These are phyloP conservation scores for Tetracladium maxilliforme DNA, from an alignment of 2,329 filamentous ascomycete genomes.

Conservation along the genomic window DNA sequence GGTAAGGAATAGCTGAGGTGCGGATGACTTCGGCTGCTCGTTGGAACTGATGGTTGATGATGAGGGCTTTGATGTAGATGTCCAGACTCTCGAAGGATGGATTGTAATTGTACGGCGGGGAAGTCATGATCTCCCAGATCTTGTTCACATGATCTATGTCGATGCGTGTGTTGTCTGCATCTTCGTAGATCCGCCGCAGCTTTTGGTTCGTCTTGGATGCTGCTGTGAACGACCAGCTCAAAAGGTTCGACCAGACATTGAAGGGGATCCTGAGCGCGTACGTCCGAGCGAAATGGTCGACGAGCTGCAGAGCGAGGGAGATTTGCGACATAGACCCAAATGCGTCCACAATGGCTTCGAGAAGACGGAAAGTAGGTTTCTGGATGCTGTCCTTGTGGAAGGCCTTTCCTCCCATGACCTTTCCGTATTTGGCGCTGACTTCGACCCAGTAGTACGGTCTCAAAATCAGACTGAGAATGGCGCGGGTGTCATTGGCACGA, in stretches of 20 bases:
- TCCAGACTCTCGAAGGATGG: no score
- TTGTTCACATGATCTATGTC: constrained; percentile 4
- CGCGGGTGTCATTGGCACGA: constrained; percentile 15
- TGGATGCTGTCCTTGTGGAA: constrained; percentile 18
- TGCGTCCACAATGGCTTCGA: constrained; percentile 52
- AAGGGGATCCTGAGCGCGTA: constrained; percentile 42
- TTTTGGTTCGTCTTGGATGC: constrained; percentile 8
- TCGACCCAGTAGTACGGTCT: constrained; percentile 5
- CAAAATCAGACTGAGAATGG: constrained; percentile 13
- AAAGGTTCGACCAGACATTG: constrained; percentile 48
- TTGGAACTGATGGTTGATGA: no score
- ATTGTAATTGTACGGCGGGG: constrained; percentile 13
- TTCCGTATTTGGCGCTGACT: constrained; percentile 16
- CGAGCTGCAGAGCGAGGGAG: constrained; percentile 36
- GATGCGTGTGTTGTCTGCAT: constrained; percentile 1
- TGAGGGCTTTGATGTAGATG: no score
- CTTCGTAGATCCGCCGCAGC: no score
- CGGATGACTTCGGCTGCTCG: no score
- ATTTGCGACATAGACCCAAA: constrained; percentile 55
- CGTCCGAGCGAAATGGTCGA: constrained; percentile 45
- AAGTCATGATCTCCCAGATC: constrained; percentile 13
- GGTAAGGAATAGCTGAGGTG: no score
- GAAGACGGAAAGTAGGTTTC: constrained; percentile 39
- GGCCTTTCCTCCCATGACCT: no score
- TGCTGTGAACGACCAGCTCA: constrained; percentile 47